Percentiles rank a stretch among this genome's conserved stretches.
Evolutionary conservation across 2,329 filamentous ascomycete species (phyloP).

Genomic region (Dissoconium aciculare): DNA sequence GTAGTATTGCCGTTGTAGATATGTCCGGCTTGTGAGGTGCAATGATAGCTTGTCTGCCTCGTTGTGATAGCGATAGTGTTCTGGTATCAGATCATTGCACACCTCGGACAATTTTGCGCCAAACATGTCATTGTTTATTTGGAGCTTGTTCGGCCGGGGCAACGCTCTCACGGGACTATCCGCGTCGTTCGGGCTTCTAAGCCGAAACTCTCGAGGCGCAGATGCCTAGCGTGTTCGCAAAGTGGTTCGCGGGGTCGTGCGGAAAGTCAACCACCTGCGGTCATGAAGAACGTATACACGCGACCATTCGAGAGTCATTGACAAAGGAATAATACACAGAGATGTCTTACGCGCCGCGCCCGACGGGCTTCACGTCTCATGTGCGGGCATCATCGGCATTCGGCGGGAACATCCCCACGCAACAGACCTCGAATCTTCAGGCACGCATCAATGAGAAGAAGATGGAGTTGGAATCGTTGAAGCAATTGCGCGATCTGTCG

Average conservation of each 20-base stretch:
- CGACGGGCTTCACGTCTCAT: conserved; percentile 28
- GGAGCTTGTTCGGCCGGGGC: too few relatives aligned
- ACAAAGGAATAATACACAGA: conserved; percentile 1
- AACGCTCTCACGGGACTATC: too few relatives aligned
- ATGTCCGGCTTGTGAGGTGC: too few relatives aligned
- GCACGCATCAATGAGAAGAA: conserved; percentile 76
- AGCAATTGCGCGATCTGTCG: conserved; percentile 63
- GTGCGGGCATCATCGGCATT: conserved; percentile 37
- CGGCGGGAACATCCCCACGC: conserved; percentile 24
- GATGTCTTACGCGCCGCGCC: conserved; percentile 28
- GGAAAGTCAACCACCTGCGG: too few relatives aligned
- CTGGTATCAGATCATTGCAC: too few relatives aligned
- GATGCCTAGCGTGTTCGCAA: too few relatives aligned
- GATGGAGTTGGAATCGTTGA: conserved; percentile 63
- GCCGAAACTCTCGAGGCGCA: too few relatives aligned
- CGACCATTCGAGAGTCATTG: conserved; percentile 2
- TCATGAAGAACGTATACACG: background rate
- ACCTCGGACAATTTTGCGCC: too few relatives aligned
- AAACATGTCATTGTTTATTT: too few relatives aligned
- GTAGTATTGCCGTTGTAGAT: conserved; percentile 3
- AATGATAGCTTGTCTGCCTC: conserved; percentile 3
- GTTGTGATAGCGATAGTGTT: too few relatives aligned
- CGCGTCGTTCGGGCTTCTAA: too few relatives aligned
- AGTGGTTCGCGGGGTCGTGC: too few relatives aligned
- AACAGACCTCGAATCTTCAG: conserved; percentile 53